A percentile compares a stretch with the other conserved stretches of the same genome.
These are phyloP conservation scores for Penicillium hordei DNA, from an alignment of 2,329 filamentous ascomycete genomes.

Conservation along the genomic window DNA sequence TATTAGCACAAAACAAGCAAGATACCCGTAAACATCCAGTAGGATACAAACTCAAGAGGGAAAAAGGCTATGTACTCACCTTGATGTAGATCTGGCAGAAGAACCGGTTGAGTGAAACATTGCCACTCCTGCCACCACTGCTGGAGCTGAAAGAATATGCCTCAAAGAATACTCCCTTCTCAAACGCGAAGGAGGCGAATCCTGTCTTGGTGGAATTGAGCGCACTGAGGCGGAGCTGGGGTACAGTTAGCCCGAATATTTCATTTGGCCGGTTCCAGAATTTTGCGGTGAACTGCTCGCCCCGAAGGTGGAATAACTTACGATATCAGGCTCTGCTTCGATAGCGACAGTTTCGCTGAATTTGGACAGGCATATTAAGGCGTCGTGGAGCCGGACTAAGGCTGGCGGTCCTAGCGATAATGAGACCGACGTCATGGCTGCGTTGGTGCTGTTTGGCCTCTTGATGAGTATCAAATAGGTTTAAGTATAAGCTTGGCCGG, in stretches of 20 bases:
- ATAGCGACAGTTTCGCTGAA: conserved; percentile 64
- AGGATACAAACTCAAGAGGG: neutral
- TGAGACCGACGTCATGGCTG: conserved; percentile 38
- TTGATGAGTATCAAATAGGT: no score
- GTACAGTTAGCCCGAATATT: neutral
- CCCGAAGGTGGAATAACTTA: conserved; percentile 30
- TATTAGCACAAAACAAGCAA: conserved; percentile 6
- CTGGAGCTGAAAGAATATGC: conserved; percentile 54
- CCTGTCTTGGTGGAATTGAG: conserved; percentile 64
- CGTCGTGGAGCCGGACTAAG: conserved; percentile 58
- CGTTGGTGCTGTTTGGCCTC: neutral
- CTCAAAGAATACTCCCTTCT: conserved; percentile 56
- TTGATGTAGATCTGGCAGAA: conserved; percentile 61
- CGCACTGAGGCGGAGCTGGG: conserved; percentile 59
- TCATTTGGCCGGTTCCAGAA: neutral
- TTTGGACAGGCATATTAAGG: conserved; percentile 60
- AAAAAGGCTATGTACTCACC: conserved; percentile 37
- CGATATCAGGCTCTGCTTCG: conserved; percentile 60
- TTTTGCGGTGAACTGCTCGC: neutral
- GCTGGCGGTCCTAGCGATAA: conserved; percentile 60
- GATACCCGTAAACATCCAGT: neutral
- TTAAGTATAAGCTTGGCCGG: neutral
- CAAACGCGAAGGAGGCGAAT: conserved; percentile 60
- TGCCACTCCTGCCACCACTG: conserved; percentile 21
- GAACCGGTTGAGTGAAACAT: conserved; percentile 50